These are phyloP conservation scores for Haberlea rhodopensis DNA, from an alignment of 257 asterid genomes.

Conservation along the genomic window DNA sequence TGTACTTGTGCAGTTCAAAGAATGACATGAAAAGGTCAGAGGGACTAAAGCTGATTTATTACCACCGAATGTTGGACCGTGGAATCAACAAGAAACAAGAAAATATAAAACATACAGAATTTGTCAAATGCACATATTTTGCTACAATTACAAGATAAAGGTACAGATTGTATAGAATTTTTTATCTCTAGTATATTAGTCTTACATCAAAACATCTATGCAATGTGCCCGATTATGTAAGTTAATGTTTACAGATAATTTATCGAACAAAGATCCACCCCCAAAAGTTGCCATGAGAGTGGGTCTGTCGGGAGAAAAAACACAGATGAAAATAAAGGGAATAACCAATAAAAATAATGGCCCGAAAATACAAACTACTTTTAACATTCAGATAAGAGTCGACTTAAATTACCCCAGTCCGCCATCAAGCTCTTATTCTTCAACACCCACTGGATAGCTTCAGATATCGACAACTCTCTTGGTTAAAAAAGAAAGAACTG, in stretches of 20 bases:
- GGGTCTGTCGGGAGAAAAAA: neutral
- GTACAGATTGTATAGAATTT: too few relatives aligned
- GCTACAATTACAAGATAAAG: too few relatives aligned
- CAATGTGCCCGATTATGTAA: too few relatives aligned
- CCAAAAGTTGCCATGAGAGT: too few relatives aligned
- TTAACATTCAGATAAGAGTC: neutral
- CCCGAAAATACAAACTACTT: neutral
- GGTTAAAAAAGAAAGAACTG: neutral
- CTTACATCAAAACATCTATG: too few relatives aligned
- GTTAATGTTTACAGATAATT: too few relatives aligned
- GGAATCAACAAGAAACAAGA: neutral
- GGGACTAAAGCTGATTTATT: slow-evolving; percentile 1
- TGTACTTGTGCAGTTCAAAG: neutral
- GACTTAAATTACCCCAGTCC: slow-evolving; percentile 64
- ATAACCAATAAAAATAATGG: neutral
- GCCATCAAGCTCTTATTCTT: slow-evolving; percentile 50
- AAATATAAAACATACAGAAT: neutral
- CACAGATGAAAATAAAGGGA: neutral
- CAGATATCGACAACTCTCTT: slow-evolving; percentile 26
- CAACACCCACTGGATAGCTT: slow-evolving; percentile 22
- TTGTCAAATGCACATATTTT: too few relatives aligned
- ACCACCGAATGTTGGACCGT: neutral
- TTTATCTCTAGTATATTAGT: too few relatives aligned
- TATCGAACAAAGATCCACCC: too few relatives aligned
- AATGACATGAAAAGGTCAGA: slow-evolving; percentile 2